Evolutionary conservation across 306 rosid species (phyloP).

Genomic region (Gleditsia sinensis): DNA sequence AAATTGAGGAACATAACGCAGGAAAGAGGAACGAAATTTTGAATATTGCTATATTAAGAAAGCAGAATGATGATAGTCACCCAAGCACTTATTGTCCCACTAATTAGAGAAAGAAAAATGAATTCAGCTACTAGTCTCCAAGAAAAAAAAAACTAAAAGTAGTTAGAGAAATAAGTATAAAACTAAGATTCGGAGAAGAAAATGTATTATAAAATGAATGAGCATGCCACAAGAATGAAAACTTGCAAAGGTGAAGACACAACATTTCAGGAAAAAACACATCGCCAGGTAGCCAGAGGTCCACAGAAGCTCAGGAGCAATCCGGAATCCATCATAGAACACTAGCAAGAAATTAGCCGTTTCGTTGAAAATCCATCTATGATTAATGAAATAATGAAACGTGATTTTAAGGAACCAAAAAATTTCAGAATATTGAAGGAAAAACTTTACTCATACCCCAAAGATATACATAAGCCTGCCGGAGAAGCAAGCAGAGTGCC

Average conservation of each 20-base stretch:
- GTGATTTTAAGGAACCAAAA: neutral
- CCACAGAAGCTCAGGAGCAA: constrained; percentile 19
- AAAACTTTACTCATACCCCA: constrained; percentile 71
- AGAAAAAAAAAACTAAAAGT: constrained; percentile 24
- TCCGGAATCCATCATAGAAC: constrained; percentile 31
- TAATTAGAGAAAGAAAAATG: constrained; percentile 44
- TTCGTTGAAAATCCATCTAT: neutral
- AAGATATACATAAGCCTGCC: constrained; percentile 70
- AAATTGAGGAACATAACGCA: neutral
- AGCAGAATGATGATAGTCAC: constrained; percentile 26
- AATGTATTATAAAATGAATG: constrained; percentile 41
- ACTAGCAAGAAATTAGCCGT: constrained; percentile 5
- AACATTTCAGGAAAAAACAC: neutral
- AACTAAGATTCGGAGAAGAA: constrained; percentile 50
- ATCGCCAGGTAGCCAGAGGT: constrained; percentile 17
- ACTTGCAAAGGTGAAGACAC: constrained; percentile 11
- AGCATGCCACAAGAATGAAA: constrained; percentile 23
- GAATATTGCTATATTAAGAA: constrained; percentile 35
- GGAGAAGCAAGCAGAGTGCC: constrained; percentile 87
- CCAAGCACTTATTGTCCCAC: constrained; percentile 37
- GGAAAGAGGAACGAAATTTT: neutral
- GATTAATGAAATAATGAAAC: neutral
- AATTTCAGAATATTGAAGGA: neutral
- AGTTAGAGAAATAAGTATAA: constrained; percentile 44
- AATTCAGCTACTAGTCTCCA: constrained; percentile 28